Base-by-base conservation (phyloP, 2,329 filamentous ascomycete species). In the Chrysosporium queenslandicum region DNA sequence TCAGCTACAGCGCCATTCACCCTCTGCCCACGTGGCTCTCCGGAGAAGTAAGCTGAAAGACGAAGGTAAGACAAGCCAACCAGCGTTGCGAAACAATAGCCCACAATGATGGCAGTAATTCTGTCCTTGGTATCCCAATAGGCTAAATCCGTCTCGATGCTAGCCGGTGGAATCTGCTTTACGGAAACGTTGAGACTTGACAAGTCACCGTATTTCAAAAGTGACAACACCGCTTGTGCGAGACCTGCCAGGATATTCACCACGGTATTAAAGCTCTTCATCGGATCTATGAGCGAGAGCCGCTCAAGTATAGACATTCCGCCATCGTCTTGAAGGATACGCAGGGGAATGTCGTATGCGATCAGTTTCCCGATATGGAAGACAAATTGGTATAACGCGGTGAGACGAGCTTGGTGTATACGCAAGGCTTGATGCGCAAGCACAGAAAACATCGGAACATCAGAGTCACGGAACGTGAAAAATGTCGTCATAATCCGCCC, bases 11-110 rank as follows among this genome's bases (percentile, higher is more conserved):
- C 78, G 21, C 84, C 85, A 66, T 97, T 90, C 3, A 80, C 68
- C 56, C 74, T 75, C 53, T 78, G 77, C 3, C 75, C 74, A 47
- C 75, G 69, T 45, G 74, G 73, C 2, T 74, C 73, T 23, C 71
- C 71, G 50, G 83, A 82, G 57, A 95, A 78, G 0, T 86, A 80
- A 4, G 78, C 78, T 23, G 85, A 84, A 53, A 85, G 77, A 53
- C 81, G 83, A 27, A 97, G 76, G 65, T 97, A 98, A 1, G 91
- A 71, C 21, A 85, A 82, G 2, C 88, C 87, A 29, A 86, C 66
- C 41, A 86, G 63, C 9, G 84, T 87, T 36, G 95, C 77, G 43
- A 89, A 83, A 0, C 82, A 64, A 64, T 98, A 98, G 11, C 92
- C 92, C 45, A 85, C 77, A 1, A 89, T 61, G 36, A 95, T 86